A percentile compares a stretch with the other conserved stretches of the same genome.
Conservation (phyloP, 2,329 filamentous ascomycete species). For the Dactylellina haptotyla region DNA sequence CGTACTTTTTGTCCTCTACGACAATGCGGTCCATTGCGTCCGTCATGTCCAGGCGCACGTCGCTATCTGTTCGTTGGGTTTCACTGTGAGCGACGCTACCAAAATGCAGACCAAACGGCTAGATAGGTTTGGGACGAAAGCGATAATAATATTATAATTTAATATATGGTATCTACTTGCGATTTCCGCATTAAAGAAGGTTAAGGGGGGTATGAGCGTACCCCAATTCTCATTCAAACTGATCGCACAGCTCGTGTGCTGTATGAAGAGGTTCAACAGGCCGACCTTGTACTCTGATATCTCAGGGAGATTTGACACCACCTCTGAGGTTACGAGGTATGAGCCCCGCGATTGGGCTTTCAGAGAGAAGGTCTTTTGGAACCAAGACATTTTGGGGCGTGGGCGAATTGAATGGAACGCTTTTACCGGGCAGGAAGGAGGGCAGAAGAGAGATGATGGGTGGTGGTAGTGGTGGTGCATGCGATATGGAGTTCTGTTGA, state of each 20-base stretch:
- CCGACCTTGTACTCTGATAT: conserved; percentile 84
- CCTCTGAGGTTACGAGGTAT: conserved; percentile 85
- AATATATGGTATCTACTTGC: no score
- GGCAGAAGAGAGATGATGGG: neutral
- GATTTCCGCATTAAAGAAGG: neutral
- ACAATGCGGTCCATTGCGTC: conserved; percentile 91
- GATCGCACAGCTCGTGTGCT: conserved; percentile 92
- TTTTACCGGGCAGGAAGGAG: neutral
- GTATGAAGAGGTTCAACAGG: conserved; percentile 87
- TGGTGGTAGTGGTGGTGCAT: neutral
- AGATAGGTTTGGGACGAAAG: no score
- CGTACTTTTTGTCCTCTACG: conserved; percentile 79
- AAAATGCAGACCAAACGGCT: no score
- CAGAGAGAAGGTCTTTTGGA: conserved; percentile 84
- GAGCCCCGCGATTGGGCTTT: conserved; percentile 80
- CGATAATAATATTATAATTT: no score
- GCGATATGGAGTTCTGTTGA: neutral
- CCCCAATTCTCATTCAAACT: conserved; percentile 91
- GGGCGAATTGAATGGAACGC: neutral
- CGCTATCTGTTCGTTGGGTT: conserved; percentile 63
- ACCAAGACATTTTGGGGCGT: conserved; percentile 72
- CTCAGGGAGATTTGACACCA: conserved; percentile 78
- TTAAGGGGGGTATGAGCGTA: conserved; percentile 3
- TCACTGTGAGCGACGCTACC: no score
- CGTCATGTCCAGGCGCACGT: conserved; percentile 93